Conservation (phyloP, 768 basidiomycete genomes). For the Suillus luteus region DNA sequence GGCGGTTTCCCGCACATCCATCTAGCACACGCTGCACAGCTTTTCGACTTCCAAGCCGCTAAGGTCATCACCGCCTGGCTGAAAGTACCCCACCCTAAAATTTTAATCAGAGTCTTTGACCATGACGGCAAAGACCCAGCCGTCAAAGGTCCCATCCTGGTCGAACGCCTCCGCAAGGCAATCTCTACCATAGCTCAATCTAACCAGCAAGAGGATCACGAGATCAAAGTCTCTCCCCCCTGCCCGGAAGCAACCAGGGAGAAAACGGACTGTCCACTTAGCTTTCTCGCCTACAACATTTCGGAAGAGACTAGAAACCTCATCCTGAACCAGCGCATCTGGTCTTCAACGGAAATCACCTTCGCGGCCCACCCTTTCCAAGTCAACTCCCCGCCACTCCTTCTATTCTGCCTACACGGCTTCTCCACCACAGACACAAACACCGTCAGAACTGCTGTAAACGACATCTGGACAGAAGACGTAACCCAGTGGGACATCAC, state of each 20-base stretch:
- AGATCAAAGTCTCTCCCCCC: too few relatives aligned
- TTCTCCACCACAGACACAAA: neutral
- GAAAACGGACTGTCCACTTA: too few relatives aligned
- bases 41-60: neutral
- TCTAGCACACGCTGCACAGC: neutral
- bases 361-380: neutral
- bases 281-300: too few relatives aligned
- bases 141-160: too few relatives aligned
- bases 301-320: too few relatives aligned
- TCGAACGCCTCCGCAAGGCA: too few relatives aligned
- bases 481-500: neutral
- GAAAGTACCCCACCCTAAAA: neutral
- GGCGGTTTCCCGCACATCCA: slow-evolving; percentile 1
- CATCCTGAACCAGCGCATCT: too few relatives aligned
- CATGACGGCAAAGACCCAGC: neutral
- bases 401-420: neutral
- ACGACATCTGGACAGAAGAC: neutral
- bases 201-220: too few relatives aligned
- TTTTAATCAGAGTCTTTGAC: neutral
- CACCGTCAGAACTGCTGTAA: rapidly evolving
- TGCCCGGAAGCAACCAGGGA: too few relatives aligned
- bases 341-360: neutral
- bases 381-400: too few relatives aligned
- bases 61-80: neutral
- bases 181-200: too few relatives aligned